Conservation (phyloP, 352 stramenopile genomes). For the Halophytophthora polymorphica region DNA sequence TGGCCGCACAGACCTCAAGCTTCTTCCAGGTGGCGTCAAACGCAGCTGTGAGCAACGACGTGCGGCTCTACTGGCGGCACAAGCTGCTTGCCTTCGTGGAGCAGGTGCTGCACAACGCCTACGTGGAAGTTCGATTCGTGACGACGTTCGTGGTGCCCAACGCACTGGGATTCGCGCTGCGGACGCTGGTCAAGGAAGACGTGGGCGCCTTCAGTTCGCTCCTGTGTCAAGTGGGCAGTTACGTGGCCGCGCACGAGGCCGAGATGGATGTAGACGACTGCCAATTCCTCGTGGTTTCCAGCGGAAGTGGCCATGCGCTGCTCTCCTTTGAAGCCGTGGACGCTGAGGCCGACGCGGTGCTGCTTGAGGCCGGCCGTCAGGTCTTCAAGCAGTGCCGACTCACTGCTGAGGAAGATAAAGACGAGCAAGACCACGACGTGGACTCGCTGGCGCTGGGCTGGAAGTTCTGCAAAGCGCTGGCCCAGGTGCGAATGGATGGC, state of each 20-base stretch:
- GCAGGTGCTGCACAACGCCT: conserved; percentile 43
- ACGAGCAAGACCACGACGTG: conserved; percentile 1
- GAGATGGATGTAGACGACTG: conserved; percentile 50
- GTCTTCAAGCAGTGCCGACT: conserved; percentile 18
- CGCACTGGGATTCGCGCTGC: conserved; percentile 47
- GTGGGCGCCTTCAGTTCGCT: conserved; percentile 47
- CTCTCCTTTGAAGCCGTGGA: conserved; percentile 24
- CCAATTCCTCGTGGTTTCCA: conserved; percentile 36
- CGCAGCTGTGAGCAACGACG: conserved; percentile 3
- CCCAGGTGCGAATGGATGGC: conserved; percentile 41
- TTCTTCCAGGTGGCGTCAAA: conserved; percentile 38
- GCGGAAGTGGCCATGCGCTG: conserved; percentile 15
- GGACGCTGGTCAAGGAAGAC: conserved; percentile 37
- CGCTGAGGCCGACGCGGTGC: conserved; percentile 14
- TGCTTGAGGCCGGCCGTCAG: conserved; percentile 33
- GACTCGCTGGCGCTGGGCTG: conserved; percentile 52
- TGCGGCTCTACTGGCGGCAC: conserved; percentile 42
- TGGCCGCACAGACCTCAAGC: conserved; percentile 34
- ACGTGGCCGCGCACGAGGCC: conserved; percentile 37
- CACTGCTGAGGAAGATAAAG: not conserved
- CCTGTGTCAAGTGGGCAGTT: conserved; percentile 49
- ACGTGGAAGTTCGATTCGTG: conserved; percentile 54
- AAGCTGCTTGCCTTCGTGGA: conserved; percentile 54
- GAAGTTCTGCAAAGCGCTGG: conserved; percentile 65
- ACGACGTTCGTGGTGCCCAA: conserved; percentile 54